Base-by-base conservation (phyloP, 352 stramenopile genomes). In the Phytophthora cryptogea region DNA sequence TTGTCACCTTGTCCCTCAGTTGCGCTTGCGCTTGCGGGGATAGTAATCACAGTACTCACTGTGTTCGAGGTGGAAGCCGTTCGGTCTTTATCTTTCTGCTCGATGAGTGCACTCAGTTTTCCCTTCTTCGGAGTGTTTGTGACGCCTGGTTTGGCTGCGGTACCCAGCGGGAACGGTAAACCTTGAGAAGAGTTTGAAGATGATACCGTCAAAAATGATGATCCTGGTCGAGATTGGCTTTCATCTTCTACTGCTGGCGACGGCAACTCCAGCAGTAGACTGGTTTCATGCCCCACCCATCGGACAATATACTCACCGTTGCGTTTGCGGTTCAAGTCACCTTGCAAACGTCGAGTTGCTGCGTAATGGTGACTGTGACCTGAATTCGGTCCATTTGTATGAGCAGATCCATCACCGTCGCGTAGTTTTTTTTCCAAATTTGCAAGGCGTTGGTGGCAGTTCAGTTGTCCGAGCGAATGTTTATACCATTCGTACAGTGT, bases 401-500 rank as follows among this genome's bases (percentile, higher is more conserved):
- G 70, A 28, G 73, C 59, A 35, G 84, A 46, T 2, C 78, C 81
- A 46, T 90, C 81, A 6, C 81, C 81, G 44, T 90, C 81, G 31
- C 81, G 79, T 27, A 93, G 59, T 47, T 93, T 93, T 57, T 93
- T 93, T 55, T 93, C 83, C n/a, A 93, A 54, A 45, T 93, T 90
- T 10, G 81, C 83, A 30, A 93, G 75, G 4, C 83, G 79, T 50
- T 93, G 83, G 48, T 93, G 83, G 52, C 83, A 91, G 37, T 93
- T 93, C 16, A 93, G 47, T 39, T 93, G 83, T 1, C 83, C 83
- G 8, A 93, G 59, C 7, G 81, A 72, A 58, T 93, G 83, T 20
- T 93, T 88, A 57, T 87, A 90, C 83, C 83, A 93, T 59, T 93
- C 83, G 49, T 91, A 93, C 2, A 93, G 48, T 20, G 83, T 90